Evolutionary conservation across 2,329 filamentous ascomycete species (phyloP), one percentile per base, ranked within the genome.

Genomic region (Penicillium sp.): DNA sequence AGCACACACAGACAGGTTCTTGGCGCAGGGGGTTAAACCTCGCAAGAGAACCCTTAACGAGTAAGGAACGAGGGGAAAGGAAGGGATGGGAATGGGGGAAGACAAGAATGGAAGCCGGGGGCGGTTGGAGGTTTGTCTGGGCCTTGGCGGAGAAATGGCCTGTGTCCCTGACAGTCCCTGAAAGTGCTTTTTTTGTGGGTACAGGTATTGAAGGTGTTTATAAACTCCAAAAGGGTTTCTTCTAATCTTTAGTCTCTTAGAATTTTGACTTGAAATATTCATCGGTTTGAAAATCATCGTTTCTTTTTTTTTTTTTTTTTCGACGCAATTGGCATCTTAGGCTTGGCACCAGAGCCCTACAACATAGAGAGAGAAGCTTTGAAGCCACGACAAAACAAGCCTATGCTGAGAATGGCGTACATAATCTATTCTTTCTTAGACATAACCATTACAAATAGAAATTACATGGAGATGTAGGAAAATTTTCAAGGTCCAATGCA

Each of bases 1-100:
- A 74, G 71, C 64, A 67, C 66, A 65, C 62, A 63, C 49, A 51
- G 50, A 56, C 44, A 47, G 54, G 60, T 60, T 66, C 65, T 67
- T 67, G 65, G 65, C 65, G 63, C 56, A 56, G 61, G 59, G 58
- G 57, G 44, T 52, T 51, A 55, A 48, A 57, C 58, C 59, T 58
- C 65, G 49, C 57, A 60, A 60, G 56, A 55, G 27, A 49, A 57
- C 55, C 54, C 58, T 58, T 54, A 65, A 56, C 31, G 56, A 55
- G 58, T 49, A 59, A 49, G 59, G 55, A 49, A 45, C 51, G 55
- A 55, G 43, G 41, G 54, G 49, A 51, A 57, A 43, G 53, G 47
- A 42, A 44, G 44, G 43, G 48, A 45, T 53, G 27, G 43, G 53
- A 53, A 43, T 43, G 47, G 42, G 33, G 41, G 31, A 56, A 49